Conservation (phyloP, 495 filamentous ascomycete genomes). For the Parathielavia appendiculata region DNA sequence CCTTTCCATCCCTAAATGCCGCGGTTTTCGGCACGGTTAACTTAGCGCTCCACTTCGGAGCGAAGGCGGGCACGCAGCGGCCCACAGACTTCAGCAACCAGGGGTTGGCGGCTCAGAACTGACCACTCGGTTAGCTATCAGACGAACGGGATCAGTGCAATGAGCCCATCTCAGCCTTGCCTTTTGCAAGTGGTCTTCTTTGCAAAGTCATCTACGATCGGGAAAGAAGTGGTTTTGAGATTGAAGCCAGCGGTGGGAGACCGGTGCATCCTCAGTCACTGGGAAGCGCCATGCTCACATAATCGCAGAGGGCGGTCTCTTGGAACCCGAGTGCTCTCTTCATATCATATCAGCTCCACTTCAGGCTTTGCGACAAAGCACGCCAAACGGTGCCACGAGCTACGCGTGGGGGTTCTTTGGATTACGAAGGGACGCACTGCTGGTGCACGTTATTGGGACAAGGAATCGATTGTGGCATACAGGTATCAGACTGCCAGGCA, state of each 20-base stretch:
- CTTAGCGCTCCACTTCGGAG: conserved; percentile 8
- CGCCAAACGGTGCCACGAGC: conserved; percentile 19
- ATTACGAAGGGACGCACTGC: too few species aligned
- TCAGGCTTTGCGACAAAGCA: conserved; percentile 13
- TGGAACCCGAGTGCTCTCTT: too few species aligned
- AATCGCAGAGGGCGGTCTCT: too few species aligned
- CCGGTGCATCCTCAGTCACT: too few species aligned
- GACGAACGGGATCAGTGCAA: background rate
- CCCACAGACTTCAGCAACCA: background rate
- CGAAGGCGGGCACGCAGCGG: background rate
- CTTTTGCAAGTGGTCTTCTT: too few species aligned
- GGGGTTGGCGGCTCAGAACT: background rate
- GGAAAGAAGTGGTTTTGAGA: too few species aligned
- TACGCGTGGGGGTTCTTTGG: conserved; percentile 15
- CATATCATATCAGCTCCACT: too few species aligned
- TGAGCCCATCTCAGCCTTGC: background rate
- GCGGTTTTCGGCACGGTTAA: conserved; percentile 5
- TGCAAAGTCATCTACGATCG: too few species aligned
- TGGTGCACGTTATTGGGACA: conserved; percentile 22
- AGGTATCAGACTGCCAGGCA: background rate
- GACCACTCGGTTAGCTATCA: conserved; percentile 9
- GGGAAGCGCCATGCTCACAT: too few species aligned
- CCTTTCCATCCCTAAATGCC: background rate
- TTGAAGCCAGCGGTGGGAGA: too few species aligned
- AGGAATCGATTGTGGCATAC: conserved; percentile 9